Percentiles rank a stretch among this genome's conserved stretches.
phyloP scores from a whole-genome alignment of 2,329 filamentous ascomycete species.

The Venturia carpophila region DNA sequence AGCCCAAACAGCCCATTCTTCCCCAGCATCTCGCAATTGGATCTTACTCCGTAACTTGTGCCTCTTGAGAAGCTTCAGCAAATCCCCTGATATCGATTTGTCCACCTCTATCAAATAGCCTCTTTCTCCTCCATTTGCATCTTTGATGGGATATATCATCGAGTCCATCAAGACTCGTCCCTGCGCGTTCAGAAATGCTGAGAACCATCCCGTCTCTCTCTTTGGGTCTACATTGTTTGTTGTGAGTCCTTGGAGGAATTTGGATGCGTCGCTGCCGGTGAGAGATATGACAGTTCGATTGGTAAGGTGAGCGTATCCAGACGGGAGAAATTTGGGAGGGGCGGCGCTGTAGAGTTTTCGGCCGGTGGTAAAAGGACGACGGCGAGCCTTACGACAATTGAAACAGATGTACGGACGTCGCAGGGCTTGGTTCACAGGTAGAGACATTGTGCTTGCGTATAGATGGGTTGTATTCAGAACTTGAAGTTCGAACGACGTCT shows the following conservation, averaged over 20 bases:
- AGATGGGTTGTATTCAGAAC: background rate
- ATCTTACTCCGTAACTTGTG: slow-evolving; percentile 84
- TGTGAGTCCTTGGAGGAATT: slow-evolving; percentile 81
- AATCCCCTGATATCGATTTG: slow-evolving; percentile 50
- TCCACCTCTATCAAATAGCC: slow-evolving; percentile 80
- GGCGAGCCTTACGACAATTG: background rate
- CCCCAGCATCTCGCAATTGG: slow-evolving; percentile 54
- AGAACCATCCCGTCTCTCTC: slow-evolving; percentile 55
- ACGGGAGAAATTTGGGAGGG: background rate
- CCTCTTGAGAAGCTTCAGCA: slow-evolving; percentile 68
- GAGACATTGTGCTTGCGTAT: background rate
- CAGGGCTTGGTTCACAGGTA: background rate
- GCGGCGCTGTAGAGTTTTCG: background rate
- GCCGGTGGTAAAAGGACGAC: background rate
- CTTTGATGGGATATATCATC: slow-evolving; percentile 59
- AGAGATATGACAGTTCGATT: slow-evolving; percentile 73
- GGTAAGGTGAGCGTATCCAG: slow-evolving; percentile 49
- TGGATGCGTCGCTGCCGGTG: slow-evolving; percentile 67
- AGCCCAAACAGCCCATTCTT: slow-evolving; percentile 63
- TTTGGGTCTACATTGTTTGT: slow-evolving; percentile 55
- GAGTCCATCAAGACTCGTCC: slow-evolving; percentile 83
- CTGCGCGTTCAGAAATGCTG: slow-evolving; percentile 73
- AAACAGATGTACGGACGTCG: background rate
- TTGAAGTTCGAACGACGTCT: background rate
- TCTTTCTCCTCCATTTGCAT: slow-evolving; percentile 29